Percentiles rank a stretch among this genome's conserved stretches.
These are phyloP conservation scores for Camelina laxa DNA, from an alignment of 345 rosid genomes.

Conservation along the genomic window DNA sequence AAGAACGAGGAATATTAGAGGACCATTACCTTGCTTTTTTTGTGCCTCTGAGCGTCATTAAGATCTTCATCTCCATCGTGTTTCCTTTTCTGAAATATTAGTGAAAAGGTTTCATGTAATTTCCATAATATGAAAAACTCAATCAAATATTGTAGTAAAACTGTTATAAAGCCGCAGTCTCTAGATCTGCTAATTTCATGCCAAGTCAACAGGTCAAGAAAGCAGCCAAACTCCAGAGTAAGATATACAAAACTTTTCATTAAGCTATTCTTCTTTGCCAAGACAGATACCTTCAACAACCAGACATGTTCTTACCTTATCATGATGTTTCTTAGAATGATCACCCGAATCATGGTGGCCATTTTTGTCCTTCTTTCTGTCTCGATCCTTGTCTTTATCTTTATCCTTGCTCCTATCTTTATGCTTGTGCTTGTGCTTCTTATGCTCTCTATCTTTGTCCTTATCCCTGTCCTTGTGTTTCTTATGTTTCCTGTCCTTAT, in stretches of 20 bases:
- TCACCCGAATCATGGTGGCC: conserved; percentile 83
- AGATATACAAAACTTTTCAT: background rate
- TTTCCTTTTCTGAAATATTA: conserved; percentile 84
- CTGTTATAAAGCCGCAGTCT: conserved; percentile 17
- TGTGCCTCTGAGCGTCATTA: conserved; percentile 80
- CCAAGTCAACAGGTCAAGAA: conserved; percentile 1
- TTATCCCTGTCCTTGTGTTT: conserved; percentile 85
- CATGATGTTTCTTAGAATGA: conserved; percentile 83
- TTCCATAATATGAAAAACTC: background rate
- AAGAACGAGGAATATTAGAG: background rate
- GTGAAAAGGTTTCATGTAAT: conserved; percentile 30
- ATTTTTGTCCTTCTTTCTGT: conserved; percentile 76
- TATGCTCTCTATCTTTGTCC: conserved; percentile 89
- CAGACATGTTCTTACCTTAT: conserved; percentile 64
- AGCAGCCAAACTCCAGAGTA: conserved; percentile 18
- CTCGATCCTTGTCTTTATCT: conserved; percentile 80
- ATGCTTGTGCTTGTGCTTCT: conserved; percentile 87
- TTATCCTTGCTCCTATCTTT: conserved; percentile 85
- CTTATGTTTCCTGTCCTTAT: conserved; percentile 90
- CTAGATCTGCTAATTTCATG: conserved; percentile 20
- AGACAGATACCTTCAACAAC: conserved; percentile 27
- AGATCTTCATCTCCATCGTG: conserved; percentile 93
- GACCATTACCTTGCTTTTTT: conserved; percentile 85
- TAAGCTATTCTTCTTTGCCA: conserved; percentile 5
- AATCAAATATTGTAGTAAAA: conserved; percentile 20